These are phyloP conservation scores for Amanita rubescens DNA, from an alignment of 768 basidiomycete species.

Conservation along the genomic window DNA sequence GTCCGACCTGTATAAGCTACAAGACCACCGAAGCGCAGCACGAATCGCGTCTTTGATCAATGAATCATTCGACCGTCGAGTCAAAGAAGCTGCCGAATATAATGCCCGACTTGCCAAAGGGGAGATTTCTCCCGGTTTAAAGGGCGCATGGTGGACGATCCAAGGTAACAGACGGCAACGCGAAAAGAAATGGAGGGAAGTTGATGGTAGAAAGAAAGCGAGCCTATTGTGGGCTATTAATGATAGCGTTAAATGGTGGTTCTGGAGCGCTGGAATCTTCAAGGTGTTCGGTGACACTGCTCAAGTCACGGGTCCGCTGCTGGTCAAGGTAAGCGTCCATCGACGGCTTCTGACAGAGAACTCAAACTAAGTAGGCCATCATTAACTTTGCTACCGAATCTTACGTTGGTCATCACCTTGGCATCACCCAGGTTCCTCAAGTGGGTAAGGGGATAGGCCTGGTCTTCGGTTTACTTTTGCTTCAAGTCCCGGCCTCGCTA, in stretches of 20 bases:
- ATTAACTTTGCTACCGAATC: conserved; percentile 12
- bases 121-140: no score
- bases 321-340: conserved; percentile 12
- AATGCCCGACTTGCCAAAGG: no score
- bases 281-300: conserved; percentile 27
- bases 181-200: conserved; percentile 39
- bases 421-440: conserved; percentile 5
- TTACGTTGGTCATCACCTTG: conserved; percentile 7
- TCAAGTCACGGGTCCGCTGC: conserved; percentile 45
- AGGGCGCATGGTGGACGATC: conserved; percentile 38
- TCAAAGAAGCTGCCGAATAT: conserved; percentile 40
- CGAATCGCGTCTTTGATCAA: conserved; percentile 57
- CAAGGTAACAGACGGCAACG: conserved; percentile 35
- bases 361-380: conserved; percentile 20
- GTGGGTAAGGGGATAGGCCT: conserved; percentile 16
- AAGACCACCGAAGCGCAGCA: conserved; percentile 50
- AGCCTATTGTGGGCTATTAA: conserved; percentile 43
- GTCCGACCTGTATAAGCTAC: conserved; percentile 74
- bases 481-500: conserved; percentile 17
- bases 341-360: background rate
- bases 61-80: conserved; percentile 54
- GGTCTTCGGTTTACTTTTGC: conserved; percentile 55
- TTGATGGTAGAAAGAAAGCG: no score
- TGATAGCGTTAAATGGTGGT: conserved; percentile 51
- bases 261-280: conserved; percentile 60